Conservation (phyloP, 1,139 yeast species). For the Kluyveromyces marxianus region DNA sequence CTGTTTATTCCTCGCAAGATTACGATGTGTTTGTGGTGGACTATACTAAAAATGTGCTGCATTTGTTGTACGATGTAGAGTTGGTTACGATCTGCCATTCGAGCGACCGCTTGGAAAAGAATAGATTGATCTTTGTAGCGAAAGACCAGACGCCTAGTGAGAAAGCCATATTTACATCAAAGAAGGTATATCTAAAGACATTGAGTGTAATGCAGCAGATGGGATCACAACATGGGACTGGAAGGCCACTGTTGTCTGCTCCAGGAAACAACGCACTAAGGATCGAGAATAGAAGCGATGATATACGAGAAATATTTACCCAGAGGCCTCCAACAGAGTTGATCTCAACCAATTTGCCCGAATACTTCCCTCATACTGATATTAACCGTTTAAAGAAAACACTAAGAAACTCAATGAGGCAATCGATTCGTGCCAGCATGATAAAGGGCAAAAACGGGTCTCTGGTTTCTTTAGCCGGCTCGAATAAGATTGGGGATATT, state of each 20-base stretch:
- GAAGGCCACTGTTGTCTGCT: not conserved
- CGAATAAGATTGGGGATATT: slow-evolving; percentile 51
- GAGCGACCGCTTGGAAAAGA: slow-evolving; percentile 61
- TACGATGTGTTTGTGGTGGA: slow-evolving; percentile 46
- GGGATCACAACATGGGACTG: slow-evolving; percentile 4
- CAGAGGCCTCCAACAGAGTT: slow-evolving; percentile 92
- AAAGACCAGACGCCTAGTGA: slow-evolving; percentile 56
- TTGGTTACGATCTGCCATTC: slow-evolving; percentile 77
- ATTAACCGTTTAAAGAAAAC: slow-evolving; percentile 70
- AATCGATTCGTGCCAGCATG: slow-evolving; percentile 52
- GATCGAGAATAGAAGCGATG: slow-evolving; percentile 20
- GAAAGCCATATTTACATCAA: slow-evolving; percentile 61
- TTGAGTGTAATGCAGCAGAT: slow-evolving; percentile 17
- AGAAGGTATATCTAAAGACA: slow-evolving; percentile 32
- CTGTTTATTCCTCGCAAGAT: slow-evolving; percentile 34
- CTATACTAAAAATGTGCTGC: slow-evolving; percentile 38
- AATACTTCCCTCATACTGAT: slow-evolving; percentile 84
- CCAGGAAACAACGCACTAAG: slow-evolving; percentile 8
- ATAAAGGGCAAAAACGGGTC: slow-evolving; percentile 11
- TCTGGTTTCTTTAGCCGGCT: slow-evolving; percentile 31
- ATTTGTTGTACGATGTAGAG: slow-evolving; percentile 66
- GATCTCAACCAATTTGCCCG: slow-evolving; percentile 82
- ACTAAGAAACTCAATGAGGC: slow-evolving; percentile 73
- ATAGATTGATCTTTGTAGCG: slow-evolving; percentile 64
- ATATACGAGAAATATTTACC: slow-evolving; percentile 58